A percentile compares a stretch with the other conserved stretches of the same genome.
phyloP scores from a whole-genome alignment of 345 rosid species.

The Brassica rapa region DNA sequence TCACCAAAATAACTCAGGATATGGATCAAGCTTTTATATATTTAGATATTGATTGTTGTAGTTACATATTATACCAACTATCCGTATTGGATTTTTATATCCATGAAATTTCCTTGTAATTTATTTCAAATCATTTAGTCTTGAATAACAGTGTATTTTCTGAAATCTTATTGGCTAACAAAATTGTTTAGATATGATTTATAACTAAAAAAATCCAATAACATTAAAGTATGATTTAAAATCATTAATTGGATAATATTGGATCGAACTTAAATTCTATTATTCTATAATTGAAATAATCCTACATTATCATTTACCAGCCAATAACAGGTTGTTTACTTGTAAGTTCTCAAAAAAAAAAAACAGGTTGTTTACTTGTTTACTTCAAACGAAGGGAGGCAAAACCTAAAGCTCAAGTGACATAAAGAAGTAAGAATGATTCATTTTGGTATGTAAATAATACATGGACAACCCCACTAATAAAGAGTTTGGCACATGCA shows the following conservation, averaged over 20 bases:
- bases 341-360: too few species aligned
- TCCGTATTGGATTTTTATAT: too few species aligned
- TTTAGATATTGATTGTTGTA: background rate
- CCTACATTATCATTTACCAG: background rate
- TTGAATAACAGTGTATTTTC: too few species aligned
- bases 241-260: background rate
- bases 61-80: background rate
- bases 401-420: background rate
- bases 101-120: background rate
- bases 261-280: background rate
- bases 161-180: background rate
- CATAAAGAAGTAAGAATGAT: conserved; percentile 9
- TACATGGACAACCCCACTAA: conserved; percentile 11
- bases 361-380: background rate
- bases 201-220: background rate
- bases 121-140: background rate
- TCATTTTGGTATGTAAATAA: conserved; percentile 1
- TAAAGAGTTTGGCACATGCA: conserved; percentile 35
- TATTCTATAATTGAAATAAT: background rate
- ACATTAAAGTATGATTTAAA: background rate
- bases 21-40: background rate
- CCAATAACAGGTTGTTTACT: background rate
- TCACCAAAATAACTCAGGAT: background rate
- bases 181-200: background rate
- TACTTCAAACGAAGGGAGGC: background rate